A percentile compares a stretch with the other conserved stretches of the same genome.
These are phyloP conservation scores for Lachancea dasiensis DNA, from an alignment of 805 yeast species.

Conservation along the genomic window DNA sequence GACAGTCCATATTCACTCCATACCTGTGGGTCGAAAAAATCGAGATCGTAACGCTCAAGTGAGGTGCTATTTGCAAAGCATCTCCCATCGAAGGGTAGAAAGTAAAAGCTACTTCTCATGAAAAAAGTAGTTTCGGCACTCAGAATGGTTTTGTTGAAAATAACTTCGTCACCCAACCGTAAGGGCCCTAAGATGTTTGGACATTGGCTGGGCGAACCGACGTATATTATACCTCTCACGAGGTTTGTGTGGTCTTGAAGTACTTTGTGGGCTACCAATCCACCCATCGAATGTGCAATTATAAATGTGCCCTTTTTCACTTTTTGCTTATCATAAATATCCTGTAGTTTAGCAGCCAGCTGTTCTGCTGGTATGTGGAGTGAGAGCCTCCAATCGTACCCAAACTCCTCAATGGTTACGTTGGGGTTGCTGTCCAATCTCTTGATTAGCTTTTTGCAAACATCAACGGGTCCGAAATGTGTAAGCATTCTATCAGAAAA, in stretches of 20 bases:
- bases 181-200: slow-evolving; percentile 83
- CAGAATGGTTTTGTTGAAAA: slow-evolving; percentile 65
- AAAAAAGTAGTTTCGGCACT: slow-evolving; percentile 79
- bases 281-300: slow-evolving; percentile 94
- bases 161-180: slow-evolving; percentile 72
- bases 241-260: slow-evolving; percentile 61
- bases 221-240: slow-evolving; percentile 71
- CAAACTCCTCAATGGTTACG: slow-evolving; percentile 62
- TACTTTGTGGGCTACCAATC: slow-evolving; percentile 74
- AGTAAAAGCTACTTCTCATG: slow-evolving; percentile 79
- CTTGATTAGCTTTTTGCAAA: slow-evolving; percentile 55
- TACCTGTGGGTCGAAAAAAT: slow-evolving; percentile 70
- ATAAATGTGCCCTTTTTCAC: slow-evolving; percentile 55
- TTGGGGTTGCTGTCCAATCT: slow-evolving; percentile 50
- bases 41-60: slow-evolving; percentile 54
- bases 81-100: slow-evolving; percentile 69
- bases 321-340: slow-evolving; percentile 36
- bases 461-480: slow-evolving; percentile 84
- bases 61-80: slow-evolving; percentile 63
- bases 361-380: slow-evolving; percentile 48
- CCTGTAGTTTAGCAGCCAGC: slow-evolving; percentile 42
- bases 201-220: slow-evolving; percentile 80
- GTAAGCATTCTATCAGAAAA: slow-evolving; percentile 73
- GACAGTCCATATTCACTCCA: slow-evolving; percentile 75
- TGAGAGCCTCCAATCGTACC: slow-evolving; percentile 92